phyloP scores from a whole-genome alignment of 1,284 basidiomycete species.

The Irpex sp. region DNA sequence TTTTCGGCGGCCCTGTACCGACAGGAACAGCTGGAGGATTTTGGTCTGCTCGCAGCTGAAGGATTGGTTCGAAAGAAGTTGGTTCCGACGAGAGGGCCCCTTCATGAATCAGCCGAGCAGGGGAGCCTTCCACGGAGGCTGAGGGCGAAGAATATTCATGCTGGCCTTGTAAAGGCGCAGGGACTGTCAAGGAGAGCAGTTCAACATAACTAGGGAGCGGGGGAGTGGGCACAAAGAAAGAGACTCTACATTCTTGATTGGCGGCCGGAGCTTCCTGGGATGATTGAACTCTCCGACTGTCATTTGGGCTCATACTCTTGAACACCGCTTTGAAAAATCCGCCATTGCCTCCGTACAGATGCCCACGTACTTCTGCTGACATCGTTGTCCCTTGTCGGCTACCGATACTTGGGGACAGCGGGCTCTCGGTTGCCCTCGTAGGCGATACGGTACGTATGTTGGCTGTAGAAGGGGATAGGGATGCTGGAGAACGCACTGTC shows the following conservation, averaged over 20 bases:
- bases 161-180: too few species aligned
- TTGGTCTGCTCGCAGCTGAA: too few species aligned
- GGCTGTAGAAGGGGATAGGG: background rate
- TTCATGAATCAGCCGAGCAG: too few species aligned
- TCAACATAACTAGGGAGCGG: too few species aligned
- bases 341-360: constrained; percentile 12
- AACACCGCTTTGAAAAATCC: constrained; percentile 20
- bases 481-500: background rate
- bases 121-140: too few species aligned
- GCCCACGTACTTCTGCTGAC: background rate
- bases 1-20: background rate
- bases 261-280: background rate
- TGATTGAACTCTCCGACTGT: background rate
- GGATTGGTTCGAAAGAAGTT: too few species aligned
- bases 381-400: background rate
- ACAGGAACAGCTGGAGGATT: background rate
- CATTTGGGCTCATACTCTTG: background rate
- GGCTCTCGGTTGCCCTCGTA: background rate
- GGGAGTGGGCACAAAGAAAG: too few species aligned
- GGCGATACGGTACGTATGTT: background rate
- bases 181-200: too few species aligned
- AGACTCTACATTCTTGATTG: background rate
- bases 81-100: too few species aligned
- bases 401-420: background rate
- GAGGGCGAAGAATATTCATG: too few species aligned